phyloP scores from a whole-genome alignment of 1,284 basidiomycete genomes.

The Flammula alnicola region DNA sequence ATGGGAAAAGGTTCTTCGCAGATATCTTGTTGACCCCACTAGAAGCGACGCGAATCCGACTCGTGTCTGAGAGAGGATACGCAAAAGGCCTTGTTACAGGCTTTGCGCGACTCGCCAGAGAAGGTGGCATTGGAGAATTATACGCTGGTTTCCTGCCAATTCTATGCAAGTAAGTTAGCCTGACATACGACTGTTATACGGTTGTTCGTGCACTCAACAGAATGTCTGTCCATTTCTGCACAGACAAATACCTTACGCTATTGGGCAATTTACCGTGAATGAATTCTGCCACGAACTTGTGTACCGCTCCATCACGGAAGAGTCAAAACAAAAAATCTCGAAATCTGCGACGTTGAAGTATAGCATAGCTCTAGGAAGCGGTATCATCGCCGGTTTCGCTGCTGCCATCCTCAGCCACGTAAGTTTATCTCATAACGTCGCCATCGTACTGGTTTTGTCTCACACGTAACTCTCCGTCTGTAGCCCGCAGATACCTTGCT shows the following conservation, averaged over 20 bases:
- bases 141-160: conserved; percentile 93
- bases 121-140: conserved; percentile 78
- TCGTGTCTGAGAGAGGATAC: conserved; percentile 83
- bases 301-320: conserved; percentile 72
- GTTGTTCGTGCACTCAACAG: no score
- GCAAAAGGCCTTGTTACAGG: conserved; percentile 82
- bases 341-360: conserved; percentile 58
- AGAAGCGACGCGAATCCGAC: conserved; percentile 86
- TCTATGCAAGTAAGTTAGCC: conserved; percentile 71
- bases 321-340: conserved; percentile 58
- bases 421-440: conserved; percentile 22
- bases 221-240: background rate
- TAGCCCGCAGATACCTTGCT: conserved; percentile 75
- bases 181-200: no score
- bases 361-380: conserved; percentile 77
- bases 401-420: conserved; percentile 88
- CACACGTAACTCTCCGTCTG: background rate
- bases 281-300: conserved; percentile 86
- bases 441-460: conserved; percentile 2
- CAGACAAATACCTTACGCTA: conserved; percentile 86
- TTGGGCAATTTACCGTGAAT: conserved; percentile 89
- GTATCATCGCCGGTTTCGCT: conserved; percentile 85
- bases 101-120: conserved; percentile 77
- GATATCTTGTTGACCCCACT: conserved; percentile 90
- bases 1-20: conserved; percentile 78